These are phyloP conservation scores for Talaromyces stipitatus DNA, from an alignment of 495 filamentous ascomycete species.

Conservation along the genomic window DNA sequence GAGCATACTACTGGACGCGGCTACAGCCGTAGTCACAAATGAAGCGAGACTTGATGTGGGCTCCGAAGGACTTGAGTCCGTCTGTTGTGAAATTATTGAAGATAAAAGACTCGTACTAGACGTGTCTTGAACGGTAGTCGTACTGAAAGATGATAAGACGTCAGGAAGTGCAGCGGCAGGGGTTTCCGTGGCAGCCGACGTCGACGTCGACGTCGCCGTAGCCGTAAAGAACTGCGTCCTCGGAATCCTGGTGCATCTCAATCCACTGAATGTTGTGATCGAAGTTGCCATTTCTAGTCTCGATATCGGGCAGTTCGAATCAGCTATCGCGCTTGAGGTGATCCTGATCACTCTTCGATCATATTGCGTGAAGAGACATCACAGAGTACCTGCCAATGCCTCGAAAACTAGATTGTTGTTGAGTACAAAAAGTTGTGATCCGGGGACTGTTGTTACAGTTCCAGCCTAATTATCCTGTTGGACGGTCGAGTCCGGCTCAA, in stretches of 20 bases:
- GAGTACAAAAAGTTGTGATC: not conserved
- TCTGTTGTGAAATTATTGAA: not conserved
- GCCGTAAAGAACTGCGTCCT: not conserved
- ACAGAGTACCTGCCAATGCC: not conserved
- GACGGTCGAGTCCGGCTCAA: not conserved
- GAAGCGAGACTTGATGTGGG: not conserved
- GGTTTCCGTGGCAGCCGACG: not conserved
- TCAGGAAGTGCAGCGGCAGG: not conserved
- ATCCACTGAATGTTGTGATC: not conserved
- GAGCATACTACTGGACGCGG: not conserved
- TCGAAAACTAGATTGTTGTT: not conserved
- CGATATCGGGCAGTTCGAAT: not conserved
- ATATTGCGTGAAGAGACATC: not conserved
- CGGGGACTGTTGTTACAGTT: not conserved
- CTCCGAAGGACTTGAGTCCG: not conserved
- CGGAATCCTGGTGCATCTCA: conserved; percentile 1
- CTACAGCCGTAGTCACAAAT: not conserved
- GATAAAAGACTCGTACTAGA: not conserved
- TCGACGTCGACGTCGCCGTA: not conserved
- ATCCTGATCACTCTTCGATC: not conserved
- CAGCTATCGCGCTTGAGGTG: not conserved
- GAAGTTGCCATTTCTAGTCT: not conserved
- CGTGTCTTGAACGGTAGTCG: not conserved
- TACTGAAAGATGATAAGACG: not conserved
- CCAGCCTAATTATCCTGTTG: not conserved